phyloP scores from a whole-genome alignment of 2,329 filamentous ascomycete species.

The Penicillium sp. region DNA sequence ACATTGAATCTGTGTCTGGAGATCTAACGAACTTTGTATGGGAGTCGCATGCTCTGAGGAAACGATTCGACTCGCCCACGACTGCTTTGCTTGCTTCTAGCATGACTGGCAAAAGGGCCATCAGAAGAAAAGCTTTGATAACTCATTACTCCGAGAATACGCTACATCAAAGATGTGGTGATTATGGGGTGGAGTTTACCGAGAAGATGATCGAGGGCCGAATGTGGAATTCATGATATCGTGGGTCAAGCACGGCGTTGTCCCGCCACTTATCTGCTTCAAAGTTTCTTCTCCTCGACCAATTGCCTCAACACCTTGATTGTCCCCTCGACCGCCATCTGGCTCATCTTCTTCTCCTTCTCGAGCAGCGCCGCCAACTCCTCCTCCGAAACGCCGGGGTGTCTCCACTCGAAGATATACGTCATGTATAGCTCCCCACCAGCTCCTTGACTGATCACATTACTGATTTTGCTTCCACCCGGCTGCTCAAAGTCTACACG shows the following conservation, averaged over 20 bases:
- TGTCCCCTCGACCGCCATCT: constrained; percentile 23
- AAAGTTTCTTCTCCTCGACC: constrained; percentile 18
- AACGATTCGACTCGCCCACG: constrained; percentile 3
- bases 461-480: constrained; percentile 26
- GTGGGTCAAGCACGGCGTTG: not conserved
- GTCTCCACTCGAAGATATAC: constrained; percentile 43
- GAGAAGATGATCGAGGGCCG: not conserved
- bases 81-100: constrained; percentile 4
- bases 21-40: not conserved
- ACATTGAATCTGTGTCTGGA: not conserved
- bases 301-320: constrained; percentile 19
- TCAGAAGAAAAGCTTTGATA: not conserved
- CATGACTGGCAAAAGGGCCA: not conserved
- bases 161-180: not conserved
- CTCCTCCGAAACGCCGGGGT: constrained; percentile 25
- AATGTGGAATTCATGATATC: not conserved
- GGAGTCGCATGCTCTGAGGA: not conserved
- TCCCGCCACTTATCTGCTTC: not conserved
- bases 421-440: constrained; percentile 40
- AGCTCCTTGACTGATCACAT: constrained; percentile 32
- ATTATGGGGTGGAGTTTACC: not conserved
- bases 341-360: constrained; percentile 24
- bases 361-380: constrained; percentile 13
- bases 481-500: constrained; percentile 32
- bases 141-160: not conserved